Conservation (phyloP, 192 early-diverging fungal species). For the Obelidium mucronatum region DNA sequence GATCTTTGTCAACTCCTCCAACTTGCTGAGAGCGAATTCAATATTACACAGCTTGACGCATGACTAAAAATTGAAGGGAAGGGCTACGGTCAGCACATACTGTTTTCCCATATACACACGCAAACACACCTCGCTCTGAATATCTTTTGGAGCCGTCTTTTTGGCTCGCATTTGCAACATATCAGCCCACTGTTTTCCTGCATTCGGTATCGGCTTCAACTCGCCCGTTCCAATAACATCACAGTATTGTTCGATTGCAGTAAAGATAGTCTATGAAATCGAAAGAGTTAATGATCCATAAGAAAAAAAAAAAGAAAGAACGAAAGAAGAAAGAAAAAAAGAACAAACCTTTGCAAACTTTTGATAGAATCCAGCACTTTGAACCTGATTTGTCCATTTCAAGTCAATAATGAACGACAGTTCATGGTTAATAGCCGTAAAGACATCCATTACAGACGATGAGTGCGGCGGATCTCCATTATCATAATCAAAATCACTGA, state of each 20-base stretch:
- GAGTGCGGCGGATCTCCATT: constrained; percentile 38
- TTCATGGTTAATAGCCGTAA: constrained; percentile 59
- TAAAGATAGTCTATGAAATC: constrained; percentile 44
- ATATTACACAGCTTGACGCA: constrained; percentile 69
- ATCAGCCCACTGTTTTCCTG: constrained; percentile 35
- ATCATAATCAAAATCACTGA: constrained; percentile 33
- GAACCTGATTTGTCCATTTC: constrained; percentile 58
- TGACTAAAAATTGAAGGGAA: constrained; percentile 52
- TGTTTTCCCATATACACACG: neutral
- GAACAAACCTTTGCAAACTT: constrained; percentile 49
- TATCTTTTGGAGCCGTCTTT: constrained; percentile 55
- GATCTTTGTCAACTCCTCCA: constrained; percentile 60
- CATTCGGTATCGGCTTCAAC: constrained; percentile 36
- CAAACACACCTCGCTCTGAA: constrained; percentile 51
- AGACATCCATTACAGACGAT: constrained; percentile 60
- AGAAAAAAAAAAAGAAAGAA: neutral
- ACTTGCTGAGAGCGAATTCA: constrained; percentile 58
- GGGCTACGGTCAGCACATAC: neutral
- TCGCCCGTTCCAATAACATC: constrained; percentile 61
- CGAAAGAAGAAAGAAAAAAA: neutral
- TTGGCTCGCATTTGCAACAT: constrained; percentile 42
- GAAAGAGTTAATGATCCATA: constrained; percentile 1
- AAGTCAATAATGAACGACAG: constrained; percentile 60
- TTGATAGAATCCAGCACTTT: constrained; percentile 60
- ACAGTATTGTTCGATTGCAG: constrained; percentile 65